Evolutionary conservation across 1,284 basidiomycete genomes (phyloP).

Genomic region (Xerocomus nothofagi): DNA sequence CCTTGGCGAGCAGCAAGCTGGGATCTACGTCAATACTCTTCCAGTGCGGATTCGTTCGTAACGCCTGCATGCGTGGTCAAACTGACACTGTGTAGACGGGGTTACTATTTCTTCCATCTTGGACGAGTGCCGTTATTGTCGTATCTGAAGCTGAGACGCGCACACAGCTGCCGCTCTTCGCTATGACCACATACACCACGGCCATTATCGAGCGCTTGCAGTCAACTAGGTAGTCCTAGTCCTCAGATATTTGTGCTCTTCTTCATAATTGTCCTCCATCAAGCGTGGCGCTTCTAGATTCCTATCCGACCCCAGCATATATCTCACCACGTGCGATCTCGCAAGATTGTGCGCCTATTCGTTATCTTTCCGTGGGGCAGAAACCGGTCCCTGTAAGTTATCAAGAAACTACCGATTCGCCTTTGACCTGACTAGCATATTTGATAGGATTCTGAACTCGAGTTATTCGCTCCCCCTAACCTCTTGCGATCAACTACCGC

Average conservation of each 20-base stretch:
- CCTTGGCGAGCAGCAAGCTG: slow-evolving; percentile 53
- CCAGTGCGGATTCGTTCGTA: slow-evolving; percentile 38
- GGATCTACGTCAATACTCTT: slow-evolving; percentile 45
- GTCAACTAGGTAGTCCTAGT: slow-evolving; percentile 44
- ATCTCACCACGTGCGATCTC: slow-evolving; percentile 40
- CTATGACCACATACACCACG: slow-evolving; percentile 51
- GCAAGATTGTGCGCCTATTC: slow-evolving; percentile 48
- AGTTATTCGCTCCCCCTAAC: slow-evolving; percentile 56
- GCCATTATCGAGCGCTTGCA: slow-evolving; percentile 44
- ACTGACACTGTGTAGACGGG: slow-evolving; percentile 46
- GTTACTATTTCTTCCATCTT: slow-evolving; percentile 48
- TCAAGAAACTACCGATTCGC: neutral
- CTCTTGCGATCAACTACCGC: slow-evolving; percentile 58
- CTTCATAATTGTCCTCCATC: slow-evolving; percentile 1
- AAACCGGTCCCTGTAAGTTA: slow-evolving; percentile 20
- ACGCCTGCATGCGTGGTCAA: neutral
- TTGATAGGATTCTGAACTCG: slow-evolving; percentile 23
- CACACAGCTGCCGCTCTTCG: slow-evolving; percentile 49
- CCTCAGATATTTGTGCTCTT: neutral
- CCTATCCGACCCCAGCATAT: slow-evolving; percentile 53
- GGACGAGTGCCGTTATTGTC: slow-evolving; percentile 47
- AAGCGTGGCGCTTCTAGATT: slow-evolving; percentile 54
- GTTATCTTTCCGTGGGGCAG: slow-evolving; percentile 44
- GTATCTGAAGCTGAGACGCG: slow-evolving; percentile 49
- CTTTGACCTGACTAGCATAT: neutral